phyloP scores from a whole-genome alignment of 768 basidiomycete genomes.

The Ramaria rubella region DNA sequence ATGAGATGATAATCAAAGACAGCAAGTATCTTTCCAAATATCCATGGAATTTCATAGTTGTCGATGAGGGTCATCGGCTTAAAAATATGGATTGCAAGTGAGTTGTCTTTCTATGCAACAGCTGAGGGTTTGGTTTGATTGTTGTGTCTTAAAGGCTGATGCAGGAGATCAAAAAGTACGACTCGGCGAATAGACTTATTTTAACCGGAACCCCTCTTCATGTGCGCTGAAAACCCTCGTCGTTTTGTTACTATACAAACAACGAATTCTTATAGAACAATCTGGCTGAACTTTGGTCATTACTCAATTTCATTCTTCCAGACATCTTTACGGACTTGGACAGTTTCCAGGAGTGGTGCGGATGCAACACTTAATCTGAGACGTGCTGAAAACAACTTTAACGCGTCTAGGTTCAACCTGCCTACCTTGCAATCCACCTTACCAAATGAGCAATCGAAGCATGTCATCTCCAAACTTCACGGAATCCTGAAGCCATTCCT shows the following conservation, averaged over 20 bases:
- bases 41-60: constrained; percentile 88
- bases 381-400: neutral
- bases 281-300: constrained; percentile 87
- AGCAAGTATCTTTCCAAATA: constrained; percentile 57
- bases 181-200: constrained; percentile 81
- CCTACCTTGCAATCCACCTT: constrained; percentile 54
- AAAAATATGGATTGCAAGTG: constrained; percentile 88
- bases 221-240: constrained; percentile 38
- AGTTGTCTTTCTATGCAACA: constrained; percentile 14
- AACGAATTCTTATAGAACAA: constrained; percentile 62
- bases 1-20: constrained; percentile 89
- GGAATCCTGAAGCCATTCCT: constrained; percentile 94
- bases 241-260: neutral
- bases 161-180: constrained; percentile 82
- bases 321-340: constrained; percentile 88
- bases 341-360: constrained; percentile 83
- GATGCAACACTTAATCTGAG: no score
- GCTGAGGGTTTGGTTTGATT: neutral
- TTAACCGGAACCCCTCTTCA: constrained; percentile 95
- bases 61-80: constrained; percentile 91
- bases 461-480: constrained; percentile 75
- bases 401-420: constrained; percentile 67
- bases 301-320: constrained; percentile 93
- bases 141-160: constrained; percentile 47
- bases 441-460: constrained; percentile 49